Evolutionary conservation across 768 basidiomycete genomes (phyloP).

Genomic region (Amanita polypyramis): DNA sequence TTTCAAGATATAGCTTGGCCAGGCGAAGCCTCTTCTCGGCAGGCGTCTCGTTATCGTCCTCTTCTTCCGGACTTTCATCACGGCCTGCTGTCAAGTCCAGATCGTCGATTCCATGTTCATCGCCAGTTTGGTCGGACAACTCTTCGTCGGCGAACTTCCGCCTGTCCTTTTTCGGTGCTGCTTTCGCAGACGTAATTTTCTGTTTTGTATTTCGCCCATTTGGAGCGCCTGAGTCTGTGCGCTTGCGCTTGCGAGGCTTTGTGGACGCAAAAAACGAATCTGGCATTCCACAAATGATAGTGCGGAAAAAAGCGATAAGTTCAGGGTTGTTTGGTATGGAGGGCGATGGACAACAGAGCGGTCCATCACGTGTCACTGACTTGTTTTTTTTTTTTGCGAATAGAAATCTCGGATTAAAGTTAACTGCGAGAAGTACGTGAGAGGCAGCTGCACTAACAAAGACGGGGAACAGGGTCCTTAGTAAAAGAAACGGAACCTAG

Average conservation of each 20-base stretch:
- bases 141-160: conserved; percentile 44
- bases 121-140: conserved; percentile 52
- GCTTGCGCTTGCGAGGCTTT: conserved; percentile 56
- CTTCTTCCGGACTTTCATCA: conserved; percentile 54
- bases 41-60: conserved; percentile 83
- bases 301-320: not conserved
- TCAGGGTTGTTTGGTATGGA: not conserved
- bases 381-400: conserved; percentile 8
- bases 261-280: conserved; percentile 70
- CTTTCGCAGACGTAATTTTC: conserved; percentile 14
- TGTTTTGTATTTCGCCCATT: conserved; percentile 14
- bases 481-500: too few species aligned
- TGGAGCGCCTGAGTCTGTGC: conserved; percentile 18
- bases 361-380: not conserved
- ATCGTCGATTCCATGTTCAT: conserved; percentile 52
- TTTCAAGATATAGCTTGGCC: conserved; percentile 84
- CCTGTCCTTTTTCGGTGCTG: conserved; percentile 11
- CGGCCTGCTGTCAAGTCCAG: conserved; percentile 52
- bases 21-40: conserved; percentile 87
- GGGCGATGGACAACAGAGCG: conserved; percentile 1
- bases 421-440: too few species aligned
- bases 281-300: conserved; percentile 38
- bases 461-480: too few species aligned
- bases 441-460: too few species aligned
- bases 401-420: too few species aligned